A percentile compares a stretch with the other conserved stretches of the same genome.
Evolutionary conservation across 2,329 filamentous ascomycete species (phyloP).

Genomic region (Pseudovirgaria hyperparasitica): DNA sequence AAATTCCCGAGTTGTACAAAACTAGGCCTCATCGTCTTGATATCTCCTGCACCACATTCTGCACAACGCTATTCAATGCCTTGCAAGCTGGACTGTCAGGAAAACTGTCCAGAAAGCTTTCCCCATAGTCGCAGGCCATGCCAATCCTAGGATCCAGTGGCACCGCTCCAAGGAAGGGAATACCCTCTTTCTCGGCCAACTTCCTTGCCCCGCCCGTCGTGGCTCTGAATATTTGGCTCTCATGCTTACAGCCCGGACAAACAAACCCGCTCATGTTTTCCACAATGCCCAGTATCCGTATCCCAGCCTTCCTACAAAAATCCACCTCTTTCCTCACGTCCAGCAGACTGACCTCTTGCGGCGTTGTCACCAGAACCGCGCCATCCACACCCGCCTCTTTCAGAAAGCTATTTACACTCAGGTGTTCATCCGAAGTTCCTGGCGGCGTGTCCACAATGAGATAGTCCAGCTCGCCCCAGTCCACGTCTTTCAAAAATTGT

Average conservation of each 20-base stretch:
- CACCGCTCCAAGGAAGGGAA: conserved; percentile 81
- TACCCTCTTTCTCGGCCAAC: conserved; percentile 72
- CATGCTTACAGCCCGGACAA: conserved; percentile 77
- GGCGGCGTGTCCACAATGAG: conserved; percentile 91
- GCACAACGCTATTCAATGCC: conserved; percentile 71
- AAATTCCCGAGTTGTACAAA: no score
- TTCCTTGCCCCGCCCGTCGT: conserved; percentile 77
- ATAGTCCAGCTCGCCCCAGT: conserved; percentile 93
- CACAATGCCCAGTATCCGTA: conserved; percentile 74
- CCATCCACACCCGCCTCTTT: conserved; percentile 88
- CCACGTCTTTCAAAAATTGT: conserved; percentile 93
- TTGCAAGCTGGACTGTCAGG: conserved; percentile 83
- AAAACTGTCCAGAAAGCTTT: conserved; percentile 92
- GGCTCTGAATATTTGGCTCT: conserved; percentile 73
- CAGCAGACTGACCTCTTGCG: conserved; percentile 82
- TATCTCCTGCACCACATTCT: conserved; percentile 45
- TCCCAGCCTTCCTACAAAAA: conserved; percentile 90
- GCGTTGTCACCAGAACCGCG: conserved; percentile 85
- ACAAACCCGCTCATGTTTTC: conserved; percentile 99
- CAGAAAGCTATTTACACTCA: conserved; percentile 84
- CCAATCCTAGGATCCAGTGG: conserved; percentile 88
- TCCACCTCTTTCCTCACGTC: conserved; percentile 97
- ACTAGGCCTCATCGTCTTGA: no score
- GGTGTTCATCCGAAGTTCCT: conserved; percentile 87
- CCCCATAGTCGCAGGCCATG: conserved; percentile 93